Base-by-base conservation (phyloP, 768 basidiomycete species). In the Baorangia bicolor region DNA sequence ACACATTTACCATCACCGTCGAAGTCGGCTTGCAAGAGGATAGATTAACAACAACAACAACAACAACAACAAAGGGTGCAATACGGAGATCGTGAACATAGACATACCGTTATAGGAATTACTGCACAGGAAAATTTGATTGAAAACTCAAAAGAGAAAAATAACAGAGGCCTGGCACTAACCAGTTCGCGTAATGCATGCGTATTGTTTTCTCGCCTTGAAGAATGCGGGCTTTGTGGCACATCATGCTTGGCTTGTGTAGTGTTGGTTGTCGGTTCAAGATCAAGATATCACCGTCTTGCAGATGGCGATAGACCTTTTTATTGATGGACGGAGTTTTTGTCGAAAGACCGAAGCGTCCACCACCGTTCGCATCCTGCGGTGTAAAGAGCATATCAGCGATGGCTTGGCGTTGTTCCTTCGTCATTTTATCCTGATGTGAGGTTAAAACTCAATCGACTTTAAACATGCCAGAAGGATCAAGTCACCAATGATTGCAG, bases 151-250 rank as follows among this genome's bases (percentile, higher is more conserved):
- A 21, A 25, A 43, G n/a, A n/a, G n/a, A n/a, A 20, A 46, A 53
- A 53, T 21, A 21, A 37, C 11, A 54, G 14, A 54, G 64, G 16
- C n/a, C n/a, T n/a, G 10, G 50, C 41, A 77, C 85, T 49, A 56
- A 96, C 94, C 96, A 99, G 68, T 99, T 99, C 25, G 97, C 96
- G 68, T 99, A 99, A 76, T 99, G 97, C 95, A 99, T 95, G 14
- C 97, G 84, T 69, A 99, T 98, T 0, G 97, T 98, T 78, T 98
- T 99, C 74, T 99, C 97, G 25, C 96, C 97, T 58, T 86, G 83
- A 58, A 99, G 72, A 20, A 98, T 89, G 53, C 88, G 87, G 16
- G 96, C 96, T 63, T 84, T 89, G 70, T 99, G 97, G 9, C 87
- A 88, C 97, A 99, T 99, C 96, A 99, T 99, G 79, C 92, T 94